Conservation (phyloP, 1,139 yeast genomes). For the Taphrina deformans region DNA sequence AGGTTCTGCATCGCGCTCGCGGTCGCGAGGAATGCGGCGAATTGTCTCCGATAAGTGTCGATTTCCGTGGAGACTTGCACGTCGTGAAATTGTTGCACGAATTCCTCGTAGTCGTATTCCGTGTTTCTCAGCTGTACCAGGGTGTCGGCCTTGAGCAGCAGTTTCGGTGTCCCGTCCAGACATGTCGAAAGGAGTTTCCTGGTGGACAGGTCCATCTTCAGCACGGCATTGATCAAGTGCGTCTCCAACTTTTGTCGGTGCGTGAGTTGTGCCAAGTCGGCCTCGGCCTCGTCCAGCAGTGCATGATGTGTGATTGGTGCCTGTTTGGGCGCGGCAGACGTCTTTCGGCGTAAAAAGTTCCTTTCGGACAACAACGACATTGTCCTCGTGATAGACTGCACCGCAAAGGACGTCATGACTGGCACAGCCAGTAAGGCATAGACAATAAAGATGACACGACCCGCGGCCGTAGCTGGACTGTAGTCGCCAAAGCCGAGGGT, state of each 20-base stretch:
- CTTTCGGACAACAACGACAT: conserved; percentile 14
- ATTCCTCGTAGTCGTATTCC: background rate
- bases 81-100: conserved; percentile 7
- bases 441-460: conserved; percentile 67
- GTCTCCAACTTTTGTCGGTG: background rate
- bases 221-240: conserved; percentile 11
- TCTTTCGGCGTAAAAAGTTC: background rate
- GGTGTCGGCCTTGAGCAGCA: conserved; percentile 26
- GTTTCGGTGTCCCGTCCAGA: conserved; percentile 1
- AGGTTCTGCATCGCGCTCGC: conserved; percentile 18
- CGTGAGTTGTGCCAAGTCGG: background rate
- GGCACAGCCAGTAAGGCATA: conserved; percentile 87
- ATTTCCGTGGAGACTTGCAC: conserved; percentile 17
- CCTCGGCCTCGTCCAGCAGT: conserved; percentile 9
- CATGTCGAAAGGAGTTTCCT: conserved; percentile 2
- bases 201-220: conserved; percentile 20
- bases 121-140: conserved; percentile 20
- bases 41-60: background rate
- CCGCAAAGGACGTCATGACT: conserved; percentile 58
- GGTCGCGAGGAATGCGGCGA: conserved; percentile 19
- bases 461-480: conserved; percentile 62
- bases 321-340: background rate
- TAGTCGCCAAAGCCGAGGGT: conserved; percentile 86
- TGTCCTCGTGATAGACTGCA: conserved; percentile 22
- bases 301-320: conserved; percentile 8